Evolutionary conservation across 805 yeast species (phyloP).

Genomic region (Candida xyloterini): DNA sequence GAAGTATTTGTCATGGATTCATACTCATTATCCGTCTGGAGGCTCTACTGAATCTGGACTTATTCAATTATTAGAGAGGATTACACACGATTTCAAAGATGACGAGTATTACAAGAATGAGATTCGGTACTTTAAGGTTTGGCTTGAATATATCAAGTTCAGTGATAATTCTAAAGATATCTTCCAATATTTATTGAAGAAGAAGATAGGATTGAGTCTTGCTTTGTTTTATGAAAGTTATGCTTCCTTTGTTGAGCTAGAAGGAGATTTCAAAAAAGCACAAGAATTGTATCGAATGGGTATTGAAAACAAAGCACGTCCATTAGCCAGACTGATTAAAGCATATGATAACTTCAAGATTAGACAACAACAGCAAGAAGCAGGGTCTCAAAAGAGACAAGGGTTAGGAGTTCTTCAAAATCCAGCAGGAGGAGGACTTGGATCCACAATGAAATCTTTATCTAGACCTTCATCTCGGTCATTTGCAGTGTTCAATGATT

Average conservation of each 20-base stretch:
- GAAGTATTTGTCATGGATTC: constrained; percentile 76
- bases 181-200: constrained; percentile 66
- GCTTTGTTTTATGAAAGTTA: constrained; percentile 78
- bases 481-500: constrained; percentile 18
- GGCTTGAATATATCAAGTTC: constrained; percentile 74
- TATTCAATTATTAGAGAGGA: constrained; percentile 61
- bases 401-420: constrained; percentile 15
- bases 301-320: constrained; percentile 60
- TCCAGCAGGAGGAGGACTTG: constrained; percentile 26
- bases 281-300: constrained; percentile 58
- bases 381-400: constrained; percentile 2
- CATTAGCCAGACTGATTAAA: constrained; percentile 44
- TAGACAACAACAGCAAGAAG: constrained; percentile 32
- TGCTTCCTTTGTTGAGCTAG: constrained; percentile 58
- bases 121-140: constrained; percentile 71
- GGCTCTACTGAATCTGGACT: constrained; percentile 62
- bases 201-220: constrained; percentile 64
- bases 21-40: constrained; percentile 58
- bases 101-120: constrained; percentile 72
- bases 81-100: constrained; percentile 67
- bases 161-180: constrained; percentile 69
- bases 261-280: constrained; percentile 51
- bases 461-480: constrained; percentile 16
- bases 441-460: not conserved
- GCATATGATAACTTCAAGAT: constrained; percentile 43